Evolutionary conservation across 192 early-diverging fungal genomes (phyloP), one percentile per base, ranked within the genome.

Genomic region (Funneliformis geosporum): DNA sequence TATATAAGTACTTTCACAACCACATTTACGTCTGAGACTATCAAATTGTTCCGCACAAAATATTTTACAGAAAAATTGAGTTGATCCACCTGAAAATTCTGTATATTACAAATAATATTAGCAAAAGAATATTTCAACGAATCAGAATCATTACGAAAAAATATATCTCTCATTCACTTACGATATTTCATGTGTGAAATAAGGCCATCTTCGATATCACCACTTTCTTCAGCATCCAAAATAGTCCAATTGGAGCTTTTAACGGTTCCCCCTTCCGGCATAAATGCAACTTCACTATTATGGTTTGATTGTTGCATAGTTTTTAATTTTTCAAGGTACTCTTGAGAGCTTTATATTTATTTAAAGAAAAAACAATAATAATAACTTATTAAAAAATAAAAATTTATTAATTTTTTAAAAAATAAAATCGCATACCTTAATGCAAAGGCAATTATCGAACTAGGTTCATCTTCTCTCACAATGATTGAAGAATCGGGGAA

Each of bases 11-110:
- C 92, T 91, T 39, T 95, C 94, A 67, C 94, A 93, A 9, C 93
- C 95, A 75, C 94, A 94, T 68, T 93, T 92, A 8, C 91, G 88
- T 25, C 97, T 88, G 69, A 98, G 80, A 0, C 92, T 94, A 83
- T 97, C 95, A 82, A 98, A 98, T 83, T 98, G 94, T 80, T 95
- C 93, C 11, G 95, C 91, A 83, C 92, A 98, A 82, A 93, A 97
- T 11, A 96, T 93, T 76, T 94, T 94, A 90, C 97, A 98, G 73
- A 91, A 87, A 66, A 98, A 88, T 77, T 90, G 91, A 10, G 93
- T 93, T 16, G 89, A 87, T 1, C 92, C 94, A 65, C 94, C 93
- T 27, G 89, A 87, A 61, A 95, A 95, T 39, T 90, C 87, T 89
- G 2, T 33, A 33, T 33, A 33, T 33, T 33, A 84, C 10, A 18